Percentiles rank a stretch among this genome's conserved stretches.
Evolutionary conservation across 495 filamentous ascomycete species (phyloP).

Genomic region (Penicillium coprophilum): DNA sequence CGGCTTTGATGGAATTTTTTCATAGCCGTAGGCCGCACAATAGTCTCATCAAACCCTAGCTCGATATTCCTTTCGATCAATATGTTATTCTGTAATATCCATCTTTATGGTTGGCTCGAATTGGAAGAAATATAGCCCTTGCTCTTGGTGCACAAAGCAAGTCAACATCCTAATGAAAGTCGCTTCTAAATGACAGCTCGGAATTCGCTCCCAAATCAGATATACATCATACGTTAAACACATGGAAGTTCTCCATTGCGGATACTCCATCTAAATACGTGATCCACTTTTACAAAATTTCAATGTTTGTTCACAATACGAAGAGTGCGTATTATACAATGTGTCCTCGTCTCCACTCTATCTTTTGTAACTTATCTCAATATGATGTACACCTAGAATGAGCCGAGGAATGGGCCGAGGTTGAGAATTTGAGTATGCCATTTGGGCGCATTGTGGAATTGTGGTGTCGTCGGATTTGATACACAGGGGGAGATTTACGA

Average conservation of each 20-base stretch:
- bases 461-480: background rate
- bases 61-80: background rate
- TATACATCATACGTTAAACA: background rate
- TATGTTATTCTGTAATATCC: background rate
- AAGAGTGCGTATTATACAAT: background rate
- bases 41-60: background rate
- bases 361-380: background rate
- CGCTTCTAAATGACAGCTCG: background rate
- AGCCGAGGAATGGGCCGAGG: background rate
- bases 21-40: background rate
- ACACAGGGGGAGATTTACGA: background rate
- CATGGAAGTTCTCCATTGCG: background rate
- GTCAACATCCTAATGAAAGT: background rate
- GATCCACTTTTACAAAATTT: background rate
- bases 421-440: background rate
- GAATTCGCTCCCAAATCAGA: background rate
- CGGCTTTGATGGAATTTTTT: background rate
- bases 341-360: background rate
- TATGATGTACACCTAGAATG: too few species aligned
- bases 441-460: background rate
- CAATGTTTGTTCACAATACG: background rate
- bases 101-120: background rate
- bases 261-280: background rate
- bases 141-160: background rate
- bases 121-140: background rate